Evolutionary conservation across 768 basidiomycete species (phyloP), one percentile per base, ranked within the genome.

Genomic region (Boletus pseudo-olivaceus): DNA sequence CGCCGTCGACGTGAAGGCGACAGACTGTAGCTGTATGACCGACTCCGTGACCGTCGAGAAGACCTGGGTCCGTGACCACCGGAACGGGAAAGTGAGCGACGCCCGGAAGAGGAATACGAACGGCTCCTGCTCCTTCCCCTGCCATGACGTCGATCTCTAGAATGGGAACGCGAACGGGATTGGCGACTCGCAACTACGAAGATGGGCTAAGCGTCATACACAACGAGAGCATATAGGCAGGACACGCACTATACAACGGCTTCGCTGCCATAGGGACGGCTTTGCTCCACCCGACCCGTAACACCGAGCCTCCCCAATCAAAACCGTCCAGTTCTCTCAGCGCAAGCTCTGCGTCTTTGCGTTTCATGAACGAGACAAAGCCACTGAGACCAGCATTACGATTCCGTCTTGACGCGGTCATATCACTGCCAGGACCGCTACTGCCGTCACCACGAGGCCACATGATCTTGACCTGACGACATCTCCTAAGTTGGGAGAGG

Each of bases 251-350:
- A 75, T 91, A 98, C 77, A 85, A 78, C 57, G 86, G 78, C 68
- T 85, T 88, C 1, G 80, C 74, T 30, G 88, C 92, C 42, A 97
- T 75, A 15, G 93, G 89, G 7, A 98, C 90, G 2, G 95, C 91
- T 73, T 98, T 98, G 67, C 96, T 96, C 95, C 96, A 99, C 14
- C 93, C 93, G 6, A 95, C 92, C 14, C 92, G 79, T 5, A 99
- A 74, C 20, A 91, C 69, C 37, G 81, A 90, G 7, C 95, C 95
- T 53, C 90, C 92, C 97, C 96, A 99, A 41, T 97, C 93, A 56
- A 87, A 84, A 2, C 95, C 94, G 62, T 99, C 97, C 51, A 92
- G 81, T 66, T 96, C 90, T 26, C 88, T 85, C 20, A 97, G 75
- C 4, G 96, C 96, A 40, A 72, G 75, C 66, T 98, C 96, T 3